Conservation (phyloP, 495 filamentous ascomycete genomes). For the Friedmanniomyces simplex region DNA sequence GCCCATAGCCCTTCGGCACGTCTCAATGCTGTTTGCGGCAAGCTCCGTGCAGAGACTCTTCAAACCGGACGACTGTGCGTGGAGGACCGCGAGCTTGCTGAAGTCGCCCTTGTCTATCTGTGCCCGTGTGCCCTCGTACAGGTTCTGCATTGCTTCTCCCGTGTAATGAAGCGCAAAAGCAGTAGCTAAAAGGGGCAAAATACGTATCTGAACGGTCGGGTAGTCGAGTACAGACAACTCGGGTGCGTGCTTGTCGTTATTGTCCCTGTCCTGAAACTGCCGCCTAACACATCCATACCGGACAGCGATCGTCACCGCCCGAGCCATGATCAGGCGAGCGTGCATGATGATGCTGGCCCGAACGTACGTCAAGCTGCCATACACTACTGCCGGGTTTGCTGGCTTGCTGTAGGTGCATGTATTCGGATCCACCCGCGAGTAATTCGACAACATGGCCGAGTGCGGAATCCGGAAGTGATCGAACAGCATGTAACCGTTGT, state of each 20-base stretch:
- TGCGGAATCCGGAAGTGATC: conserved; percentile 39
- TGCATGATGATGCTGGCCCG: conserved; percentile 41
- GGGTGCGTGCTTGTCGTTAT: conserved; percentile 23
- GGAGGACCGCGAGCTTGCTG: conserved; percentile 36
- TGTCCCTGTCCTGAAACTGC: conserved; percentile 40
- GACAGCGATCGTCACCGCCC: conserved; percentile 40
- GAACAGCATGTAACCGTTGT: conserved; percentile 45
- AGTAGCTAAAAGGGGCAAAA: conserved; percentile 40
- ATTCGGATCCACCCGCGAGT: conserved; percentile 34
- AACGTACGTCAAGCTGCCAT: conserved; percentile 39
- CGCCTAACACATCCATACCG: conserved; percentile 36
- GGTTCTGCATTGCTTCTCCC: conserved; percentile 34
- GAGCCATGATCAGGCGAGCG: conserved; percentile 37
- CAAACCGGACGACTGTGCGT: conserved; percentile 39
- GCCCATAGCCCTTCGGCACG: conserved; percentile 39
- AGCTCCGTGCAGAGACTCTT: conserved; percentile 42
- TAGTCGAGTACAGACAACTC: conserved; percentile 41
- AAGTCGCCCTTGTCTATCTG: conserved; percentile 38
- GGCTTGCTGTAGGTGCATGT: conserved; percentile 35
- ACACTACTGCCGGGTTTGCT: conserved; percentile 35
- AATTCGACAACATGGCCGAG: conserved; percentile 38
- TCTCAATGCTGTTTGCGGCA: conserved; percentile 42
- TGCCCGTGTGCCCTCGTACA: conserved; percentile 32
- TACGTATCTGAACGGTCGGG: conserved; percentile 40
- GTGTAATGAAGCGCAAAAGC: conserved; percentile 43